phyloP scores from a whole-genome alignment of 257 asterid species.

The Ocimum tenuiflorum region DNA sequence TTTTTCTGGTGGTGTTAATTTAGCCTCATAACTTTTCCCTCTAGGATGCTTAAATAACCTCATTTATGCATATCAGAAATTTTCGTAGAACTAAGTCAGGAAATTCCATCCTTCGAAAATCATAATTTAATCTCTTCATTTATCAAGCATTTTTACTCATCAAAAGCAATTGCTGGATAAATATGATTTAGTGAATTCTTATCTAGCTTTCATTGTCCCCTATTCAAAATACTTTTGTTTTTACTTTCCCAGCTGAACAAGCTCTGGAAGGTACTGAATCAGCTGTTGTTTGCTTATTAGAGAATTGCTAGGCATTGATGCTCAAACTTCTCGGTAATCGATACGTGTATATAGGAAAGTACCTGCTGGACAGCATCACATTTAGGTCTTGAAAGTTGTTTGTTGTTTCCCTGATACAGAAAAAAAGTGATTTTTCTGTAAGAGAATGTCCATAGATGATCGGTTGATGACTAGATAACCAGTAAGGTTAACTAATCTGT shows the following conservation, averaged over 20 bases:
- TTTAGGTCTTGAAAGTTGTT: too few species aligned
- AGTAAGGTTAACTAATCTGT: too few species aligned
- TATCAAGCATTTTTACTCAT: not conserved
- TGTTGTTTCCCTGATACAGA: too few species aligned
- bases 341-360: not conserved
- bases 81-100: not conserved
- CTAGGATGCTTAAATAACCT: not conserved
- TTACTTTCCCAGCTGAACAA: too few species aligned
- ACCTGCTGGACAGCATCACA: too few species aligned
- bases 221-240: too few species aligned
- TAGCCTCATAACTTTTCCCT: not conserved
- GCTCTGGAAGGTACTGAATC: too few species aligned
- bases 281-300: not conserved
- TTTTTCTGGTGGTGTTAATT: not conserved
- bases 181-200: not conserved
- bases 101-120: too few species aligned
- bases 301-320: not conserved
- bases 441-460: too few species aligned
- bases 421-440: too few species aligned
- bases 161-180: not conserved
- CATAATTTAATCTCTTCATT: not conserved
- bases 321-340: not conserved
- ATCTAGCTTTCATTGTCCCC: too few species aligned
- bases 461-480: too few species aligned
- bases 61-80: not conserved